phyloP scores from a whole-genome alignment of 2,329 filamentous ascomycete genomes.

The Tolypocladium guangdongense region DNA sequence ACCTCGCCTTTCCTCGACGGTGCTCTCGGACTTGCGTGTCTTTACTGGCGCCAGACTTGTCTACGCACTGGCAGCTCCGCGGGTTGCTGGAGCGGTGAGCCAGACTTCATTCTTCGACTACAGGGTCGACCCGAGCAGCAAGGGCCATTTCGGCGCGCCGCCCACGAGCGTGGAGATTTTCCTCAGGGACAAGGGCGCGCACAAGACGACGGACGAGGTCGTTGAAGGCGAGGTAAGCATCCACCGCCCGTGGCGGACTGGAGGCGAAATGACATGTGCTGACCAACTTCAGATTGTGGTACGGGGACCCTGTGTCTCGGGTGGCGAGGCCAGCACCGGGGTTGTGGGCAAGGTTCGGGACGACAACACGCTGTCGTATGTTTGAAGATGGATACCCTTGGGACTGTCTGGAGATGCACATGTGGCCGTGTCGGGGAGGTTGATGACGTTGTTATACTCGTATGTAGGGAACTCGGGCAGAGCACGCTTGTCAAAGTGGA shows the following conservation, averaged over 20 bases:
- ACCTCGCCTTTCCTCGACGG: slow-evolving; percentile 54
- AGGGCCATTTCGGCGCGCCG: slow-evolving; percentile 69
- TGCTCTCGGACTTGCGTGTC: slow-evolving; percentile 71
- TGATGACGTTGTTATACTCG: background rate
- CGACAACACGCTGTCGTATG: slow-evolving; percentile 61
- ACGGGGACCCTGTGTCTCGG: slow-evolving; percentile 62
- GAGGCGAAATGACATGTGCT: background rate
- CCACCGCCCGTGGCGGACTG: slow-evolving; percentile 1
- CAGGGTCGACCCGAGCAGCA: slow-evolving; percentile 36
- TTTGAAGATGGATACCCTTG: slow-evolving; percentile 13
- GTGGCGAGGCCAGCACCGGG: slow-evolving; percentile 52
- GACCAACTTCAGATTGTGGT: slow-evolving; percentile 49
- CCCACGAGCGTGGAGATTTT: slow-evolving; percentile 70
- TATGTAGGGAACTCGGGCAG: background rate
- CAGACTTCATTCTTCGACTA: slow-evolving; percentile 89
- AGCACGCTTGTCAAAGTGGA: background rate
- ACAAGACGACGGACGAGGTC: slow-evolving; percentile 53
- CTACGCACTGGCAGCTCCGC: slow-evolving; percentile 72
- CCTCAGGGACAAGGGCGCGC: slow-evolving; percentile 48
- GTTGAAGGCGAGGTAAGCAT: slow-evolving; percentile 52
- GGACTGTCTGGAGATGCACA: background rate
- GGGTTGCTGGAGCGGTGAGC: slow-evolving; percentile 79
- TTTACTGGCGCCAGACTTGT: slow-evolving; percentile 71
- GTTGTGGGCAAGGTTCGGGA: slow-evolving; percentile 54
- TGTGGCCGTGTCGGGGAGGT: background rate